Evolutionary conservation across 129 eudicot species (phyloP).

Genomic region (Flaveria ramosissima): DNA sequence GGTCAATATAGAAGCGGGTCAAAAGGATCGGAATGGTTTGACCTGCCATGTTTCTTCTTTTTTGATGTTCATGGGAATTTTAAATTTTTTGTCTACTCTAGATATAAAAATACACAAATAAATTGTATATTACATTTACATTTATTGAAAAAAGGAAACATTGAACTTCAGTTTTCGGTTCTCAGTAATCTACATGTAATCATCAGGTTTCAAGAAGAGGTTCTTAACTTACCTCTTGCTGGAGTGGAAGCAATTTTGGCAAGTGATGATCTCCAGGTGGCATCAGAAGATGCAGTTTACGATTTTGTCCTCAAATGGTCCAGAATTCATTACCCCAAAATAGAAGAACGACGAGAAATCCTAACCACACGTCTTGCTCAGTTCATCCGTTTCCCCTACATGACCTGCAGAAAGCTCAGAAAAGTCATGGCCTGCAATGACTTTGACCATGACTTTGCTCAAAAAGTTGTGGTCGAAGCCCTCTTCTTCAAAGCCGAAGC

Average conservation of each 20-base stretch:
- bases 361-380: slow-evolving; percentile 64
- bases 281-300: slow-evolving; percentile 86
- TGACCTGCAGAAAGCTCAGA: slow-evolving; percentile 75
- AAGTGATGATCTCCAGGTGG: slow-evolving; percentile 76
- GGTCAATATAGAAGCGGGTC: neutral
- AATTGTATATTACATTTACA: neutral
- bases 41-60: neutral
- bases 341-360: slow-evolving; percentile 74
- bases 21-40: neutral
- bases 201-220: slow-evolving; percentile 73
- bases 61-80: neutral
- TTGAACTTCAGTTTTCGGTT: neutral
- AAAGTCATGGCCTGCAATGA: slow-evolving; percentile 74
- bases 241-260: slow-evolving; percentile 72
- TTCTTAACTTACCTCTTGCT: slow-evolving; percentile 67
- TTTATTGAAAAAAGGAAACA: neutral
- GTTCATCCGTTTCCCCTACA: slow-evolving; percentile 80
- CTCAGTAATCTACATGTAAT: neutral
- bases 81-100: neutral
- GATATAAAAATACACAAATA: neutral
- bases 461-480: slow-evolving; percentile 72
- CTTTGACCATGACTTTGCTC: slow-evolving; percentile 71
- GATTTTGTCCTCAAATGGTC: slow-evolving; percentile 79
- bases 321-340: slow-evolving; percentile 53
- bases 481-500: slow-evolving; percentile 82